Conservation (phyloP, 129 eudicot genomes). For the Solidago caesia region DNA sequence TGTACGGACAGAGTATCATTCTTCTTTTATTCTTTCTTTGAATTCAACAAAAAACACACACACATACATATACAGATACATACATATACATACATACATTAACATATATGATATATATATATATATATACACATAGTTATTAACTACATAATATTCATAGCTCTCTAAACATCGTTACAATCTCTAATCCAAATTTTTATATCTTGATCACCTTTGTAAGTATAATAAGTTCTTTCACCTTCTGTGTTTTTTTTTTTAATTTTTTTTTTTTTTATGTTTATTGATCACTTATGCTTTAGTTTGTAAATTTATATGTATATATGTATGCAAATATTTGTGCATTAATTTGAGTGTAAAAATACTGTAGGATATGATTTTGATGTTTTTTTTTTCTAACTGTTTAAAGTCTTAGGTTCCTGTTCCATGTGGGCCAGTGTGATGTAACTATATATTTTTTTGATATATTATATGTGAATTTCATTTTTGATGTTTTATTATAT, state of each 20-base stretch:
- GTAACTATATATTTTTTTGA: too few species aligned
- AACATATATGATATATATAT: too few species aligned
- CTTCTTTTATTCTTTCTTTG: conserved; percentile 2
- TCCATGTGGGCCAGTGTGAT: too few species aligned
- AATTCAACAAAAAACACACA: conserved; percentile 10
- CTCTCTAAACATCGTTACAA: conserved; percentile 14
- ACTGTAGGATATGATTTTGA: too few species aligned
- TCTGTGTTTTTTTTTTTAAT: neutral
- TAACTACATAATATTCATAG: neutral
- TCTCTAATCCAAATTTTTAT: too few species aligned
- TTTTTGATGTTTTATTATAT: too few species aligned
- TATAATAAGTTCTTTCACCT: neutral
- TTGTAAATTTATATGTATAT: neutral
- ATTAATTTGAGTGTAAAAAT: too few species aligned
- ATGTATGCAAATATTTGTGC: too few species aligned
- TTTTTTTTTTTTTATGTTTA: neutral
- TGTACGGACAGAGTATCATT: conserved; percentile 7
- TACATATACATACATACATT: neutral
- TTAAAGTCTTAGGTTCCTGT: too few species aligned
- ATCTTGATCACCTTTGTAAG: neutral
- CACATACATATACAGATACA: neutral
- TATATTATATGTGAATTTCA: too few species aligned
- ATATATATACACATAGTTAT: neutral
- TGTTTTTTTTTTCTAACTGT: too few species aligned
- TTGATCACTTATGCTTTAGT: neutral